A percentile compares a stretch with the other conserved stretches of the same genome.
Evolutionary conservation across 192 early-diverging fungal genomes (phyloP).

Genomic region (Dissophora ornata): DNA sequence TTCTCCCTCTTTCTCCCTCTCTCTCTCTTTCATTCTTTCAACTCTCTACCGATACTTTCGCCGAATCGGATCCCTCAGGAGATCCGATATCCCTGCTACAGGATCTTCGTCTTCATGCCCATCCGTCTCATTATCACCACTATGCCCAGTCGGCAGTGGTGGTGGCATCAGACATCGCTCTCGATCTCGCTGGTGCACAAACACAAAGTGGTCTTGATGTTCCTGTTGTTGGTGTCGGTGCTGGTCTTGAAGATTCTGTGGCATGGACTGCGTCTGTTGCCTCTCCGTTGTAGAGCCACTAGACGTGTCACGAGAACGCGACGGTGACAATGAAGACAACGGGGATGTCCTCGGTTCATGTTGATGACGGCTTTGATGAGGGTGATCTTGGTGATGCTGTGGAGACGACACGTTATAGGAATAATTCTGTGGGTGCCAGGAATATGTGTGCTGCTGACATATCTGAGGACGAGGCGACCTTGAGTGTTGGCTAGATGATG

Average conservation of each 20-base stretch:
- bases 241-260: too few species aligned
- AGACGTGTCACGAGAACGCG: too few species aligned
- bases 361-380: not conserved
- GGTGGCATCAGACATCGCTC: slow-evolving; percentile 6
- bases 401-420: too few species aligned
- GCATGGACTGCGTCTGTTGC: too few species aligned
- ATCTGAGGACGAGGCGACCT: not conserved
- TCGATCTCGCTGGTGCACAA: not conserved
- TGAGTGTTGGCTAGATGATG: not conserved
- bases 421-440: not conserved
- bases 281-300: too few species aligned
- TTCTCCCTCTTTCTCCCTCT: too few species aligned
- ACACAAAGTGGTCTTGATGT: not conserved
- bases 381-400: not conserved
- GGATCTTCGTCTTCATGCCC: not conserved
- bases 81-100: slow-evolving; percentile 1
- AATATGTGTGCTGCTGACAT: not conserved
- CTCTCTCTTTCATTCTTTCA: too few species aligned
- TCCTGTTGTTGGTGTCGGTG: not conserved
- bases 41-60: slow-evolving; percentile 19
- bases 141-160: not conserved
- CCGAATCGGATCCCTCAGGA: slow-evolving; percentile 18
- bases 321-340: slow-evolving; percentile 2
- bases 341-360: not conserved
- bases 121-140: not conserved